phyloP scores from a whole-genome alignment of 2,329 filamentous ascomycete species.

The Venturia pyrina region DNA sequence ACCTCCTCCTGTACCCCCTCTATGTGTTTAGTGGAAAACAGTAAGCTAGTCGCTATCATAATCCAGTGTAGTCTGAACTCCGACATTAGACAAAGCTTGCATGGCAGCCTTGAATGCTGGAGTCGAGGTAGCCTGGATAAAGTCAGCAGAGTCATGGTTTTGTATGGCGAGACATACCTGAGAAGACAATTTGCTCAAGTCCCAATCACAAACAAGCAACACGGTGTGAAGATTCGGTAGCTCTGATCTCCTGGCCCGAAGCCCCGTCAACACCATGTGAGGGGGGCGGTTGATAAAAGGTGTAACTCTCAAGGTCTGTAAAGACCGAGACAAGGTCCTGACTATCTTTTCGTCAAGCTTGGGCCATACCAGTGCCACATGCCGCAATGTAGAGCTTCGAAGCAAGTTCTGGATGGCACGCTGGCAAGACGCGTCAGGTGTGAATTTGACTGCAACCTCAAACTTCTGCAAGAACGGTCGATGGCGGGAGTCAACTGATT shows the following conservation, averaged over 20 bases:
- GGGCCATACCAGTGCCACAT: slow-evolving; percentile 1
- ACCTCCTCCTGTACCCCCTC: background rate
- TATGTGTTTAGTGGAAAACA: background rate
- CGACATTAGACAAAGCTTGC: background rate
- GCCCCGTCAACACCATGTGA: background rate
- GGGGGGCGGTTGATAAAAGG: background rate
- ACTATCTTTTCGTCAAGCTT: background rate
- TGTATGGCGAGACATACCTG: background rate
- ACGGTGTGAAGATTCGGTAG: background rate
- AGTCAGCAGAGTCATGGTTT: background rate
- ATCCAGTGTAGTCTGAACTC: background rate
- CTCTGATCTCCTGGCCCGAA: background rate
- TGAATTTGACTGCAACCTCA: slow-evolving; percentile 4
- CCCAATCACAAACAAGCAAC: background rate
- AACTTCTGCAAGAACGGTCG: slow-evolving; percentile 2
- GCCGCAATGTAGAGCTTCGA: background rate
- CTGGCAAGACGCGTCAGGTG: slow-evolving; percentile 5
- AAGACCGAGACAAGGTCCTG: background rate
- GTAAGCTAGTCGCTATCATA: background rate
- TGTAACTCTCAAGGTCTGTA: background rate
- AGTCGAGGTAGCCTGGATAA: background rate
- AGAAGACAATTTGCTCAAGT: background rate
- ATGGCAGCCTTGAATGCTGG: background rate
- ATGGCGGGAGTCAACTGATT: slow-evolving; percentile 1
- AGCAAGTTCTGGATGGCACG: slow-evolving; percentile 2